Evolutionary conservation across 345 rosid genomes (phyloP).

Genomic region (Barbarea vulgaris): DNA sequence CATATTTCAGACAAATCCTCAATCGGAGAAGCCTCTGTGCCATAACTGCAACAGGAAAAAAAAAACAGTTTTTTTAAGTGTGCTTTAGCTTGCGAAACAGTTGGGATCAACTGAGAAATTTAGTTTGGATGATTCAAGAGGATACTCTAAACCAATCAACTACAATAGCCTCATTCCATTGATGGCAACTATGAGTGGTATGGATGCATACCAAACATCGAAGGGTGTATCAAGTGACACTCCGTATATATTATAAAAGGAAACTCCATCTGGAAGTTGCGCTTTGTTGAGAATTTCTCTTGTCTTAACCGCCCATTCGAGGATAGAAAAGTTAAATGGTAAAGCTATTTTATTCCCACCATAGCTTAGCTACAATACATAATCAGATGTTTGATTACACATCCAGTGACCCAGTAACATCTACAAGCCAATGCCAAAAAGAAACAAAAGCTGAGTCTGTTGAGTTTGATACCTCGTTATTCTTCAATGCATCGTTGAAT

Average conservation of each 20-base stretch:
- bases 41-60: constrained; percentile 61
- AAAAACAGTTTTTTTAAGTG: constrained; percentile 13
- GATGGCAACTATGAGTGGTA: background rate
- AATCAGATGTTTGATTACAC: background rate
- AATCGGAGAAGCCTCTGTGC: constrained; percentile 70
- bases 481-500: constrained; percentile 68
- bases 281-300: constrained; percentile 58
- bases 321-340: constrained; percentile 73
- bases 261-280: constrained; percentile 67
- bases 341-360: constrained; percentile 63
- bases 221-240: constrained; percentile 79
- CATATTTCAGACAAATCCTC: constrained; percentile 82
- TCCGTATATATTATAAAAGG: constrained; percentile 82
- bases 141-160: constrained; percentile 1
- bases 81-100: background rate
- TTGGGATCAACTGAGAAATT: background rate
- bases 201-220: constrained; percentile 68
- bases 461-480: constrained; percentile 65
- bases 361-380: constrained; percentile 56
- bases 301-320: constrained; percentile 74
- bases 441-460: background rate
- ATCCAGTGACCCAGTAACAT: background rate
- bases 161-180: background rate
- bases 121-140: background rate
- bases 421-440: constrained; percentile 2